phyloP scores from a whole-genome alignment of 2,329 filamentous ascomycete genomes.

The Cercospora berteroae region DNA sequence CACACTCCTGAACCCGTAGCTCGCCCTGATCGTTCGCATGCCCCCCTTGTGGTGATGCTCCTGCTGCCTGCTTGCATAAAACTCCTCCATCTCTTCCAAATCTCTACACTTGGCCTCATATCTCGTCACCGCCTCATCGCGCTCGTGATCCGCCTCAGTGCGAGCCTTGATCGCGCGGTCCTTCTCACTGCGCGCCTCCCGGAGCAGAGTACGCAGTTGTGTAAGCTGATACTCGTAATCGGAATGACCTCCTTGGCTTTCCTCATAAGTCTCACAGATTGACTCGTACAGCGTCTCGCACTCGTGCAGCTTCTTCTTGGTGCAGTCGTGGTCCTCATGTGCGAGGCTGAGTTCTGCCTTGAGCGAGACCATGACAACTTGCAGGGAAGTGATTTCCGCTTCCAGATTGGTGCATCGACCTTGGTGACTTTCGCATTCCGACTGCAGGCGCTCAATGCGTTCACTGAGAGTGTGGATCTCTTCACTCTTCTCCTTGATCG shows the following conservation, averaged over 20 bases:
- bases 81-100: not conserved
- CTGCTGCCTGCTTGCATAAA: not conserved
- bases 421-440: not conserved
- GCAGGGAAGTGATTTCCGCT: not conserved
- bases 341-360: not conserved
- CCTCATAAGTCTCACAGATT: not conserved
- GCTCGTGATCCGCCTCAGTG: not conserved
- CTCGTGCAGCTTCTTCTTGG: conserved; percentile 4
- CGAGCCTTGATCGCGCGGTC: conserved; percentile 2
- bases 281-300: conserved; percentile 2
- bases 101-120: conserved; percentile 3
- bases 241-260: not conserved
- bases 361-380: not conserved
- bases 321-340: not conserved
- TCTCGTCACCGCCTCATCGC: not conserved
- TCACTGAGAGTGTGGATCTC: conserved; percentile 4
- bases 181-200: conserved; percentile 6
- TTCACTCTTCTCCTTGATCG: conserved; percentile 7
- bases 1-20: not conserved
- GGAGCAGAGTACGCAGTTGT: not conserved
- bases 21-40: not conserved
- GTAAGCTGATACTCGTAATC: conserved; percentile 3
- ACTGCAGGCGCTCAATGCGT: conserved; percentile 3
- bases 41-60: not conserved
- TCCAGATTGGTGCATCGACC: not conserved